Percentiles rank a stretch among this genome's conserved stretches.
Conservation (phyloP, 164 flowering plant species). For the Cinnamomum micranthum region DNA sequence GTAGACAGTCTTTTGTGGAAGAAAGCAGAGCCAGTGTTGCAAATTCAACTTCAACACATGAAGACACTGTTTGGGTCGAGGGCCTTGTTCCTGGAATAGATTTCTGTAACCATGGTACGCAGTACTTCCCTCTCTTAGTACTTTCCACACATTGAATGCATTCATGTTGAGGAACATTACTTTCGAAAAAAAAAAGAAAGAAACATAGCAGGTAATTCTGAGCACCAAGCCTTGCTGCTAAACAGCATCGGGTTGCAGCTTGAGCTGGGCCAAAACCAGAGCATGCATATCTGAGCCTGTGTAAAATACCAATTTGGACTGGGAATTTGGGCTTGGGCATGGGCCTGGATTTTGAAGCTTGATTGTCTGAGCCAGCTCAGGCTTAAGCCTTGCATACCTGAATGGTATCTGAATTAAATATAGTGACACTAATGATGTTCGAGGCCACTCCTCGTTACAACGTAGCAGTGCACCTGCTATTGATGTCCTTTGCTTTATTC, state of each 20-base stretch:
- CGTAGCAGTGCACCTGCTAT: no score
- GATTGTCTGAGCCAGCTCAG: no score
- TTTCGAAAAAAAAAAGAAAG: not conserved
- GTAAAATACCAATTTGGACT: no score
- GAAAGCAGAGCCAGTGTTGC: constrained; percentile 21
- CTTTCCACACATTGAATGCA: not conserved
- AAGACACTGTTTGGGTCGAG: constrained; percentile 82
- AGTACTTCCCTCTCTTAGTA: not conserved
- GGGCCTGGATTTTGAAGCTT: no score
- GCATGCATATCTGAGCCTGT: no score
- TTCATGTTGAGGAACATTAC: not conserved
- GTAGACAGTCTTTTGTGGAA: constrained; percentile 10
- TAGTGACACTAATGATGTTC: no score
- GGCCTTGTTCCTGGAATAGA: constrained; percentile 98
- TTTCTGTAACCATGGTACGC: constrained; percentile 94
- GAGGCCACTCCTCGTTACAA: no score
- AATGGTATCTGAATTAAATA: no score
- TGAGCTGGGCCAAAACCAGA: no score
- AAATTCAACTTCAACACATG: constrained; percentile 26
- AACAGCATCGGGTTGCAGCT: not conserved
- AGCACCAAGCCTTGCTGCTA: not conserved
- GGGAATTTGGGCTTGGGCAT: no score
- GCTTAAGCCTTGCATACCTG: no score
- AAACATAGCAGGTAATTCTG: constrained; percentile 1
- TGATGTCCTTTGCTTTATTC: no score